phyloP scores from a whole-genome alignment of 225 moss, liverwort and hornwort species.

The Ulota crispa region DNA sequence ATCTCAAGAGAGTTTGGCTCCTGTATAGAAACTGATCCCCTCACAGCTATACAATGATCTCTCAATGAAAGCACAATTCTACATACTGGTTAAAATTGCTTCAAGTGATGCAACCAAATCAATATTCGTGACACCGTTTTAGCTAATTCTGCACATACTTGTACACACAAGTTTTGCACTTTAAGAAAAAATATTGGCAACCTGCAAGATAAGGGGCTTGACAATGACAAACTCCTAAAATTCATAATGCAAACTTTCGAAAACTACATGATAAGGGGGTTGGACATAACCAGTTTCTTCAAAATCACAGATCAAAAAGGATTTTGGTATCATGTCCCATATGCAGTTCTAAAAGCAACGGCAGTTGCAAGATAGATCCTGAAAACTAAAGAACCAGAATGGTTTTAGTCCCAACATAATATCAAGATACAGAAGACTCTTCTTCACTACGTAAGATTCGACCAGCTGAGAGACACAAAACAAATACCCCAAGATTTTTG shows the following conservation, averaged over 20 bases:
- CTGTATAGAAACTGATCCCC: neutral
- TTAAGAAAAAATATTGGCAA: neutral
- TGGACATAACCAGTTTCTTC: neutral
- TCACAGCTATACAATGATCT: neutral
- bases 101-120: neutral
- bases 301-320: neutral
- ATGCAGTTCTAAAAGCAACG: neutral
- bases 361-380: neutral
- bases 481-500: conserved; percentile 45
- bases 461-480: neutral
- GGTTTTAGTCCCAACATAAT: neutral
- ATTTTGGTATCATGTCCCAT: neutral
- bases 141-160: neutral
- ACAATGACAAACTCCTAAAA: neutral
- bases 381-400: neutral
- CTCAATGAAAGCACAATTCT: too few relatives aligned
- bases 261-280: neutral
- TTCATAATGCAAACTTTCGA: neutral
- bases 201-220: neutral
- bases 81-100: neutral
- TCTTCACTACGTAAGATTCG: neutral
- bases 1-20: neutral
- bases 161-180: neutral
- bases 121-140: neutral
- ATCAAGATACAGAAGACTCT: neutral